These are phyloP conservation scores for Blastomyces silverae DNA, from an alignment of 2,329 filamentous ascomycete species.

Conservation along the genomic window DNA sequence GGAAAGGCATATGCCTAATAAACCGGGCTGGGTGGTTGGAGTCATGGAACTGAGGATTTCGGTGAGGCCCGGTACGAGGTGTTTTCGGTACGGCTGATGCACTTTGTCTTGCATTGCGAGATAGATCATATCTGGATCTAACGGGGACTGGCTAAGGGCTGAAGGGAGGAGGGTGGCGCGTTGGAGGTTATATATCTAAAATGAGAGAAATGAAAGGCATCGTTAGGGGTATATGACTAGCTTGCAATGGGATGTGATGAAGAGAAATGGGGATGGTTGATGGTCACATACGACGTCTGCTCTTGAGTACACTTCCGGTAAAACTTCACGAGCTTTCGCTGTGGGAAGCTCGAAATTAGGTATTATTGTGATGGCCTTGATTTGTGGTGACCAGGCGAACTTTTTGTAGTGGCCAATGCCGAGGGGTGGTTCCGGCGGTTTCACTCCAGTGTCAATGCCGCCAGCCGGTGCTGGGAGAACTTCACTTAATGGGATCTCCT, in stretches of 20 bases:
- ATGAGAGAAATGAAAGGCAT: neutral
- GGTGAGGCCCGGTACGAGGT: slow-evolving; percentile 81
- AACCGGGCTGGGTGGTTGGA: slow-evolving; percentile 74
- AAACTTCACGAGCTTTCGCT: slow-evolving; percentile 75
- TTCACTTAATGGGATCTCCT: slow-evolving; percentile 89
- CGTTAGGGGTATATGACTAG: slow-evolving; percentile 8
- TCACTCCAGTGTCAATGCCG: slow-evolving; percentile 79
- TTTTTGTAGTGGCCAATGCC: slow-evolving; percentile 96
- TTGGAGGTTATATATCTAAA: slow-evolving; percentile 75
- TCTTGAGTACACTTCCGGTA: slow-evolving; percentile 72
- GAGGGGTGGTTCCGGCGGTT: slow-evolving; percentile 78
- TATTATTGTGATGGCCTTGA: slow-evolving; percentile 95
- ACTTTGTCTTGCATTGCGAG: slow-evolving; percentile 98
- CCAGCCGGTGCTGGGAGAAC: slow-evolving; percentile 86
- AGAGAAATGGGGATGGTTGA: slow-evolving; percentile 4
- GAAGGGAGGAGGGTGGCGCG: slow-evolving; percentile 85
- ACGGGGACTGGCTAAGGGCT: slow-evolving; percentile 80
- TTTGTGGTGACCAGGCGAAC: slow-evolving; percentile 87
- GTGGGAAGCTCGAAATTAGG: slow-evolving; percentile 95
- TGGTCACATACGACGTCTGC: slow-evolving; percentile 65
- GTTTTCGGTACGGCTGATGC: slow-evolving; percentile 91
- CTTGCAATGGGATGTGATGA: slow-evolving; percentile 5
- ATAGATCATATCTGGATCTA: slow-evolving; percentile 89
- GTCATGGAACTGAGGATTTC: slow-evolving; percentile 90
- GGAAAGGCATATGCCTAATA: slow-evolving; percentile 89